These are phyloP conservation scores for Cytospora schulzeri DNA, from an alignment of 2,329 filamentous ascomycete species.

Conservation along the genomic window DNA sequence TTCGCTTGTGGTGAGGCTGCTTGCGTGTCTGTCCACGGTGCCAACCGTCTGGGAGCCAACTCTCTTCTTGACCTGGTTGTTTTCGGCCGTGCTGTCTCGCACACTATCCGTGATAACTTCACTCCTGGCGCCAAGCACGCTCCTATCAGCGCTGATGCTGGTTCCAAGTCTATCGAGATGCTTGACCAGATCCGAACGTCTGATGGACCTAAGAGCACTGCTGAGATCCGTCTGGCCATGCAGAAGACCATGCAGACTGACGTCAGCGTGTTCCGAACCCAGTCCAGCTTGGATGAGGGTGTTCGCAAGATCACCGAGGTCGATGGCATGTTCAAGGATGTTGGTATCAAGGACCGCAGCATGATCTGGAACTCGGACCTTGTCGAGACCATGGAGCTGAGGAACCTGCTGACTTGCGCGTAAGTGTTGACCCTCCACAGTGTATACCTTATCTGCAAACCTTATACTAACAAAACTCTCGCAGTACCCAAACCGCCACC, in stretches of 20 bases:
- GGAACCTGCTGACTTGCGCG: slow-evolving; percentile 96
- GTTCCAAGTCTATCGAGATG: slow-evolving; percentile 81
- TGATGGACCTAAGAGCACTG: slow-evolving; percentile 81
- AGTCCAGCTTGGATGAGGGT: slow-evolving; percentile 91
- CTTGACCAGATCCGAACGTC: slow-evolving; percentile 86
- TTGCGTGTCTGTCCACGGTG: slow-evolving; percentile 96
- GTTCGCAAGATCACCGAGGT: slow-evolving; percentile 85
- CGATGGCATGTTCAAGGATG: slow-evolving; percentile 75
- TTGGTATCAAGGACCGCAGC: slow-evolving; percentile 96
- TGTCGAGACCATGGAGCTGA: slow-evolving; percentile 91
- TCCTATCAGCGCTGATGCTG: slow-evolving; percentile 81
- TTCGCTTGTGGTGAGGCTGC: slow-evolving; percentile 97
- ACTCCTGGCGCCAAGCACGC: slow-evolving; percentile 79
- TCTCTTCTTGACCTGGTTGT: slow-evolving; percentile 96
- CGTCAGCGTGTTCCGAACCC: slow-evolving; percentile 93
- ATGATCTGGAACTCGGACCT: slow-evolving; percentile 99
- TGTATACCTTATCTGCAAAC: neutral
- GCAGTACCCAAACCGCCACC: slow-evolving; percentile 83
- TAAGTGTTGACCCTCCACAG: slow-evolving; percentile 53
- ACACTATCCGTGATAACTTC: slow-evolving; percentile 95
- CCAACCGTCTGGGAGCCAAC: slow-evolving; percentile 97
- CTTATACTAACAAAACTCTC: slow-evolving; percentile 29
- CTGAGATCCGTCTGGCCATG: slow-evolving; percentile 88
- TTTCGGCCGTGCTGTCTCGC: slow-evolving; percentile 94
- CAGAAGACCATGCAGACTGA: slow-evolving; percentile 99